Conservation (phyloP, 2,329 filamentous ascomycete genomes). For the Epichloe scottii region DNA sequence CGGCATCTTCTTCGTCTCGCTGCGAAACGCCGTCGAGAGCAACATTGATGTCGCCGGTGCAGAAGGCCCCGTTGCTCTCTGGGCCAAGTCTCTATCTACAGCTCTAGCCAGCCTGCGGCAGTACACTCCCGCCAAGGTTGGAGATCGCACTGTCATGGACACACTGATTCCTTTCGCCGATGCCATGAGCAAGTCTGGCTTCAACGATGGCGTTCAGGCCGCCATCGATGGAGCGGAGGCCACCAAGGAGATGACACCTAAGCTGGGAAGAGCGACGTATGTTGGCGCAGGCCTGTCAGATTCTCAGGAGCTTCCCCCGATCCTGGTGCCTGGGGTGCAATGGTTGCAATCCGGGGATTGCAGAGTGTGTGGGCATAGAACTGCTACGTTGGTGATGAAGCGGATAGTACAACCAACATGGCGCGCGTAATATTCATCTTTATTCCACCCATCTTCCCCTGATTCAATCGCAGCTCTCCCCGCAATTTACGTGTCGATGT, state of each 20-base stretch:
- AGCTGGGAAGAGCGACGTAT: constrained; percentile 55
- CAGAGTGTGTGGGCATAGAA: constrained; percentile 8
- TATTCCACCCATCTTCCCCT: neutral
- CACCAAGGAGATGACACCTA: constrained; percentile 53
- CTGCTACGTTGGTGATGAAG: neutral
- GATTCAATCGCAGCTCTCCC: neutral
- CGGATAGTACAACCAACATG: neutral
- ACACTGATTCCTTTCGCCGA: constrained; percentile 41
- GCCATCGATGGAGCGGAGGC: constrained; percentile 47
- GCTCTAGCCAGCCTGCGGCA: constrained; percentile 34
- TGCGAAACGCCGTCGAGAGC: constrained; percentile 29
- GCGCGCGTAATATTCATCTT: neutral
- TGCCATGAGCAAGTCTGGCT: constrained; percentile 32
- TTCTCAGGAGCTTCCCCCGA: constrained; percentile 44
- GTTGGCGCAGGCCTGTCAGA: constrained; percentile 41
- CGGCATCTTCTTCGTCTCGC: constrained; percentile 41
- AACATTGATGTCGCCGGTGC: constrained; percentile 18
- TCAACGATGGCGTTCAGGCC: constrained; percentile 44
- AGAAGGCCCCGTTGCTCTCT: constrained; percentile 25
- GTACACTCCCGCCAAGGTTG: constrained; percentile 42
- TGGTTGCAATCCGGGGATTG: constrained; percentile 37
- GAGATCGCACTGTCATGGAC: constrained; percentile 46
- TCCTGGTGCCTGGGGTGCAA: constrained; percentile 58
- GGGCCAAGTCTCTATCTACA: constrained; percentile 28
- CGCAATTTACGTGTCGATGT: neutral